Evolutionary conservation across 2,329 filamentous ascomycete genomes (phyloP).

Genomic region (Mycosphaerella sp.): DNA sequence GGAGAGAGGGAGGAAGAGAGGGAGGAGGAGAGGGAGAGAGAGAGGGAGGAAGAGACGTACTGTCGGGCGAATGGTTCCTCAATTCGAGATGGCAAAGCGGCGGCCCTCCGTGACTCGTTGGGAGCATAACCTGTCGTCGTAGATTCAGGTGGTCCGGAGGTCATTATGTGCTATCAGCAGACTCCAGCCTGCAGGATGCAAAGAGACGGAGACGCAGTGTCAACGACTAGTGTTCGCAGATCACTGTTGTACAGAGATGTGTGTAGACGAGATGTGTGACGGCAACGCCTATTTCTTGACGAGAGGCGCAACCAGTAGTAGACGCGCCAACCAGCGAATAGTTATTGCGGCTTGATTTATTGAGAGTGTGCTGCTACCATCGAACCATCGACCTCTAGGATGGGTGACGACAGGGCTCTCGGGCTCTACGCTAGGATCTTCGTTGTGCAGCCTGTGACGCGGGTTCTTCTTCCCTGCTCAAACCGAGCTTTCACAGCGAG

Average conservation of each 20-base stretch:
- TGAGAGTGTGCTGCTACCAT: constrained; percentile 25
- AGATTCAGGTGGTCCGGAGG: constrained; percentile 23
- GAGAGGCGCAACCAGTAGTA: constrained; percentile 23
- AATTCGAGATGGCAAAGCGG: constrained; percentile 22
- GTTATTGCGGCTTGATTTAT: constrained; percentile 23
- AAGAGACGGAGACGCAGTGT: constrained; percentile 22
- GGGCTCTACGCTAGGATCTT: constrained; percentile 21
- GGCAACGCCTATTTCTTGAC: constrained; percentile 22
- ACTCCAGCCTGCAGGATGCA: constrained; percentile 22
- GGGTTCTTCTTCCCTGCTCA: constrained; percentile 21
- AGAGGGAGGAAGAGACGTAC: no score
- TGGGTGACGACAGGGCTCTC: constrained; percentile 19
- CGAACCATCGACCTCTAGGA: constrained; percentile 24
- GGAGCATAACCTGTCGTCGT: constrained; percentile 25
- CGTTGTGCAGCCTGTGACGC: constrained; percentile 25
- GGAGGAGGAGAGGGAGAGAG: no score
- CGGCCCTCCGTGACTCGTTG: constrained; percentile 24
- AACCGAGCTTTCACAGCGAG: constrained; percentile 15
- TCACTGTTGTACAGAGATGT: constrained; percentile 22
- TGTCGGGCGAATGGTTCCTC: constrained; percentile 25
- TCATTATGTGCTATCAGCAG: constrained; percentile 25
- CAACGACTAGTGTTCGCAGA: constrained; percentile 23
- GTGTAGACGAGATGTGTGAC: constrained; percentile 23
- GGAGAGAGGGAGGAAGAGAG: no score
- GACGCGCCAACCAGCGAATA: constrained; percentile 24